A percentile compares a stretch with the other conserved stretches of the same genome.
phyloP scores from a whole-genome alignment of 805 yeast genomes.

The Wickerhamiella slavikovae region DNA sequence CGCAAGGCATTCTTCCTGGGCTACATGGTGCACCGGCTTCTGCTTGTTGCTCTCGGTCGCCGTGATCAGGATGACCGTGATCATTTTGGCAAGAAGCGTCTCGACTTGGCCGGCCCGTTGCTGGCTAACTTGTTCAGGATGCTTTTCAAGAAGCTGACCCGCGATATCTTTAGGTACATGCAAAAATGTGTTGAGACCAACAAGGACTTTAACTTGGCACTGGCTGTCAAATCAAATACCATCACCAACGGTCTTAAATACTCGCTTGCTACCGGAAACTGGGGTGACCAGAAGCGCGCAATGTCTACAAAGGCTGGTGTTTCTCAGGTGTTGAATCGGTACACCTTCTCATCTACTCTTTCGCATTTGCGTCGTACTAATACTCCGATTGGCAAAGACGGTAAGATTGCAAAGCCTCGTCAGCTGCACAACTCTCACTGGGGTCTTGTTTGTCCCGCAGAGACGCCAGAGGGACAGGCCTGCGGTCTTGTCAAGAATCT shows the following conservation, averaged over 20 bases:
- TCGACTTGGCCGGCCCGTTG: slow-evolving; percentile 96
- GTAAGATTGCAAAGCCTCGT: slow-evolving; percentile 96
- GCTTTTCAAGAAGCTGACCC: slow-evolving; percentile 82
- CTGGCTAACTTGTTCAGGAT: slow-evolving; percentile 89
- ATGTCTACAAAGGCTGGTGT: slow-evolving; percentile 99
- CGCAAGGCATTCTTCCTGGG: slow-evolving; percentile 95
- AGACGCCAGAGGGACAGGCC: slow-evolving; percentile 99
- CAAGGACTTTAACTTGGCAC: slow-evolving; percentile 85
- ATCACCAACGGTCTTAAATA: slow-evolving; percentile 94
- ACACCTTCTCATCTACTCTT: slow-evolving; percentile 94
- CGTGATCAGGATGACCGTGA: slow-evolving; percentile 98
- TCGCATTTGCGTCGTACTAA: slow-evolving; percentile 98
- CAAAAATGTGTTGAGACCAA: slow-evolving; percentile 97
- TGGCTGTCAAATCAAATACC: slow-evolving; percentile 93
- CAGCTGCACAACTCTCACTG: slow-evolving; percentile 98
- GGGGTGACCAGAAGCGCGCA: slow-evolving; percentile 99
- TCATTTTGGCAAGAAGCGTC: slow-evolving; percentile 95
- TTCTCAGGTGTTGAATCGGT: slow-evolving; percentile 92
- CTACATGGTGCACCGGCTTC: slow-evolving; percentile 88
- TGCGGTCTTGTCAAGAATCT: slow-evolving; percentile 97
- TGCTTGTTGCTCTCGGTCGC: slow-evolving; percentile 89
- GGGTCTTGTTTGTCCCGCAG: slow-evolving; percentile 99
- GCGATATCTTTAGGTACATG: slow-evolving; percentile 94
- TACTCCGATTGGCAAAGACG: slow-evolving; percentile 98
- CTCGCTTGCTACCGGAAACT: slow-evolving; percentile 97